A percentile compares a stretch with the other conserved stretches of the same genome.
Evolutionary conservation across 2,329 filamentous ascomycete species (phyloP).

Genomic region (Seiridium cupressi): DNA sequence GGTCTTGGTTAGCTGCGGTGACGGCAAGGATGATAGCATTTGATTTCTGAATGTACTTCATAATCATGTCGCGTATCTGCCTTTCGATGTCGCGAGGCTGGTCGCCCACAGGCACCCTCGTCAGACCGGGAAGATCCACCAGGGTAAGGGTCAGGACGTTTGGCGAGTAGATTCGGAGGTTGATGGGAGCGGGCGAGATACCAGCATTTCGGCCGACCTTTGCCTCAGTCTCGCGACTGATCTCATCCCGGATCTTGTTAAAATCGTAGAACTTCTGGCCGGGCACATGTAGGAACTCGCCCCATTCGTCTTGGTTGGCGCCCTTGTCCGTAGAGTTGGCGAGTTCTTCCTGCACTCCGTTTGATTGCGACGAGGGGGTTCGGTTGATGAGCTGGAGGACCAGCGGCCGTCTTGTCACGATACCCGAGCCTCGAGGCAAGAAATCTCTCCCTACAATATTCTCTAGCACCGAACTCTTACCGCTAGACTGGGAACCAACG

Average conservation of each 20-base stretch:
- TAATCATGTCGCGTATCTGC: constrained; percentile 96
- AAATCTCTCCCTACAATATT: constrained; percentile 99
- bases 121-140: constrained; percentile 93
- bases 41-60: constrained; percentile 97
- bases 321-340: constrained; percentile 73
- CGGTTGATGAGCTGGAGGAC: constrained; percentile 98
- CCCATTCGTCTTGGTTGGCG: constrained; percentile 94
- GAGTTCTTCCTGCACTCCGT: constrained; percentile 70
- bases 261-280: constrained; percentile 98
- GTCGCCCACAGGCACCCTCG: constrained; percentile 94
- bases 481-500: constrained; percentile 96
- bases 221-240: constrained; percentile 90
- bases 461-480: constrained; percentile 98
- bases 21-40: constrained; percentile 98
- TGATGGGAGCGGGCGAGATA: constrained; percentile 96
- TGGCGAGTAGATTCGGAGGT: constrained; percentile 95
- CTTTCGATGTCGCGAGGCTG: constrained; percentile 95
- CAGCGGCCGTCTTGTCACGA: constrained; percentile 92
- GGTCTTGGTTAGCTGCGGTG: constrained; percentile 93
- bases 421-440: constrained; percentile 93
- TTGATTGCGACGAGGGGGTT: constrained; percentile 59
- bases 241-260: constrained; percentile 97
- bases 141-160: constrained; percentile 96
- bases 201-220: constrained; percentile 96
- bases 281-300: constrained; percentile 96